phyloP scores from a whole-genome alignment of 306 rosid species.

The Trichosanthes cucumerina region DNA sequence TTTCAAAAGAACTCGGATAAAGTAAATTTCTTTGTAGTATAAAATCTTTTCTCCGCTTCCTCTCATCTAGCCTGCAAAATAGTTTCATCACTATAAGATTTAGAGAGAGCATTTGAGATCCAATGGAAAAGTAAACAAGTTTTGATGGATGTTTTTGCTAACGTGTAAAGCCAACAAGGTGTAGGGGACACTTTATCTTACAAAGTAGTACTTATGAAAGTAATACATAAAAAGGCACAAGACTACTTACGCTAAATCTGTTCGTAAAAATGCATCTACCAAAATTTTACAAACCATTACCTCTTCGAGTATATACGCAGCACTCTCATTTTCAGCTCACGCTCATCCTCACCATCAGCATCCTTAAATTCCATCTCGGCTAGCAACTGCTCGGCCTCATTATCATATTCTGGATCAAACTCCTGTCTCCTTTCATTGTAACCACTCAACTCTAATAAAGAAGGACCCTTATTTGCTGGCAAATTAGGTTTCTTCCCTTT shows the following conservation, averaged over 20 bases:
- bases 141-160: neutral
- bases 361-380: slow-evolving; percentile 99
- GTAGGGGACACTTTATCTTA: neutral
- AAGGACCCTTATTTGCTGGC: slow-evolving; percentile 59
- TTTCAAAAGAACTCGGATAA: slow-evolving; percentile 65
- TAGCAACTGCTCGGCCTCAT: slow-evolving; percentile 80
- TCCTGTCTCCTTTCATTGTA: slow-evolving; percentile 79
- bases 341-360: slow-evolving; percentile 69
- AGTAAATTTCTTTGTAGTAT: slow-evolving; percentile 70
- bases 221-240: neutral
- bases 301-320: slow-evolving; percentile 70
- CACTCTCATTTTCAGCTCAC: slow-evolving; percentile 71
- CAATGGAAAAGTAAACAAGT: neutral
- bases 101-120: neutral
- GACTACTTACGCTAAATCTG: neutral
- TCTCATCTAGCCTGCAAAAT: slow-evolving; percentile 81
- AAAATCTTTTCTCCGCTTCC: slow-evolving; percentile 86
- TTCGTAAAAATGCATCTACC: neutral
- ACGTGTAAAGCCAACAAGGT: neutral
- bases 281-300: slow-evolving; percentile 17
- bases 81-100: neutral
- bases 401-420: slow-evolving; percentile 91
- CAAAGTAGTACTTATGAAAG: neutral
- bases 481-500: slow-evolving; percentile 55
- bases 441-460: slow-evolving; percentile 79